Percentiles rank a stretch among this genome's conserved stretches.
These are phyloP conservation scores for Rauvolfia tetraphylla DNA, from an alignment of 257 asterid species.

Conservation along the genomic window DNA sequence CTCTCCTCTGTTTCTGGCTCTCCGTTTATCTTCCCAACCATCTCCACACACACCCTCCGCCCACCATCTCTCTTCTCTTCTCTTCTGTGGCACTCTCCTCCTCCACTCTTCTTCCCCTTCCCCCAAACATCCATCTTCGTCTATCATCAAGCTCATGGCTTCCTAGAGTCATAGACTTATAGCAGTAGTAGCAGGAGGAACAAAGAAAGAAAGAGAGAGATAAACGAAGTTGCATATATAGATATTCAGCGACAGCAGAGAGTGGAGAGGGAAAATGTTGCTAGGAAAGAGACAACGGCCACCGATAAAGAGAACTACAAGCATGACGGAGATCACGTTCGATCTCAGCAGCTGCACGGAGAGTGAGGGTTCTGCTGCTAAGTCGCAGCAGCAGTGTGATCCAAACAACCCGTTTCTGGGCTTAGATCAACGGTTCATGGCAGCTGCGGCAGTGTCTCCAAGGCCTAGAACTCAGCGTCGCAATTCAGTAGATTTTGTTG, in stretches of 20 bases:
- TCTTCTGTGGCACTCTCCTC: not conserved
- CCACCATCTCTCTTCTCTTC: slow-evolving; percentile 8
- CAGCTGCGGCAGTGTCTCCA: slow-evolving; percentile 20
- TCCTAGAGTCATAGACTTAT: not conserved
- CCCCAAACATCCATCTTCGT: not conserved
- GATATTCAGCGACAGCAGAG: too few relatives aligned
- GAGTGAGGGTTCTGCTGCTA: not conserved
- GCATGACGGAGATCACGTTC: slow-evolving; percentile 64
- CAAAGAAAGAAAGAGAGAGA: not conserved
- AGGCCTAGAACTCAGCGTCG: slow-evolving; percentile 41
- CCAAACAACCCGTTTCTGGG: slow-evolving; percentile 28
- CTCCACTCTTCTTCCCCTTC: slow-evolving; percentile 12
- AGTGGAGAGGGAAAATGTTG: slow-evolving; percentile 46
- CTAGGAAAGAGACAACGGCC: slow-evolving; percentile 70
- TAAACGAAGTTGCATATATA: too few relatives aligned
- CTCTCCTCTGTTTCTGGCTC: slow-evolving; percentile 52
- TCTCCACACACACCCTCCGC: slow-evolving; percentile 29
- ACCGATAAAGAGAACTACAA: slow-evolving; percentile 73
- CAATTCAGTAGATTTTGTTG: slow-evolving; percentile 48
- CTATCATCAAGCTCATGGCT: not conserved
- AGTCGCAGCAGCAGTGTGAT: slow-evolving; percentile 28
- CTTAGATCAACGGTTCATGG: slow-evolving; percentile 29
- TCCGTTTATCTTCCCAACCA: slow-evolving; percentile 48
- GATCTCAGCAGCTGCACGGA: slow-evolving; percentile 29
- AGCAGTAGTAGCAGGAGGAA: not conserved